phyloP scores from a whole-genome alignment of 306 rosid species.

The Crotalaria pallida region DNA sequence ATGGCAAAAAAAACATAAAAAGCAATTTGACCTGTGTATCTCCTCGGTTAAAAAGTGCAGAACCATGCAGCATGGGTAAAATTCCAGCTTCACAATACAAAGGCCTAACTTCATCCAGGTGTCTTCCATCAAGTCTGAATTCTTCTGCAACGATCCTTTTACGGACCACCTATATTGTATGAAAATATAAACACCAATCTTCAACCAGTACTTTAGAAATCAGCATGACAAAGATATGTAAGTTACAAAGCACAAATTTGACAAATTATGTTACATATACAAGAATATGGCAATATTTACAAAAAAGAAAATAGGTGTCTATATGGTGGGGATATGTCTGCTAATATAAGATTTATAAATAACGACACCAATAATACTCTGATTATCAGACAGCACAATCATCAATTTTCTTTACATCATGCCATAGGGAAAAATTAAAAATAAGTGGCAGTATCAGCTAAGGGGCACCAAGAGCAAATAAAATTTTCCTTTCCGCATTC shows the following conservation, averaged over 20 bases:
- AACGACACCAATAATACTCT: not conserved
- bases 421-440: not conserved
- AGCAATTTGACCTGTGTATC: constrained; percentile 72
- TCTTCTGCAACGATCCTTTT: constrained; percentile 79
- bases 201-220: constrained; percentile 12
- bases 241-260: not conserved
- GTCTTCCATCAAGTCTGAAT: constrained; percentile 83
- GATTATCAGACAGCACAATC: not conserved
- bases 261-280: not conserved
- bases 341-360: not conserved
- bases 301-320: not conserved
- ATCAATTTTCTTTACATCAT: not conserved
- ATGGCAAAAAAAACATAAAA: constrained; percentile 5
- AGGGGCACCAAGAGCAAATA: not conserved
- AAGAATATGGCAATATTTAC: not conserved
- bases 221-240: constrained; percentile 2
- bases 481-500: not conserved
- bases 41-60: constrained; percentile 86
- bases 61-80: constrained; percentile 72
- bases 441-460: not conserved
- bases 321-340: not conserved
- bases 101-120: constrained; percentile 94
- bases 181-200: constrained; percentile 19
- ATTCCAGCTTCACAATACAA: constrained; percentile 79
- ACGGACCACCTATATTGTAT: constrained; percentile 66